These are phyloP conservation scores for Clitocybe nebularis DNA, from an alignment of 1,284 basidiomycete species.

Conservation along the genomic window DNA sequence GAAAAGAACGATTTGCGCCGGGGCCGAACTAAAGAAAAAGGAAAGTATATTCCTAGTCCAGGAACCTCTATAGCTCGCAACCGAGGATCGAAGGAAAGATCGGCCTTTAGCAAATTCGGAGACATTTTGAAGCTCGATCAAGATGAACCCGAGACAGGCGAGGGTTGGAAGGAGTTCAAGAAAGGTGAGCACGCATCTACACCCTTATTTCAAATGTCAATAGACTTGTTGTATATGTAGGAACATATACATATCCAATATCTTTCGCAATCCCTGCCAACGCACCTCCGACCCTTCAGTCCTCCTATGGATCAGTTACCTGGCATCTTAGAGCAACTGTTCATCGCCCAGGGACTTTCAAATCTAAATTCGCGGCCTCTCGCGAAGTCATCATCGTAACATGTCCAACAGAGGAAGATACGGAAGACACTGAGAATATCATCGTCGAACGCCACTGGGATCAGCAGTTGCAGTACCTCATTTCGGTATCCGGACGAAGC, in stretches of 20 bases:
- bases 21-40: slow-evolving; percentile 19
- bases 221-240: slow-evolving; percentile 34
- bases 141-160: slow-evolving; percentile 42
- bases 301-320: slow-evolving; percentile 74
- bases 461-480: slow-evolving; percentile 80
- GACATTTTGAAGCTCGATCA: slow-evolving; percentile 41
- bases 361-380: slow-evolving; percentile 65
- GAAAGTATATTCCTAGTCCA: slow-evolving; percentile 2
- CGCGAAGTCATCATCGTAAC: slow-evolving; percentile 79
- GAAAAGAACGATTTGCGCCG: slow-evolving; percentile 12
- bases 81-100: slow-evolving; percentile 24
- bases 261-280: slow-evolving; percentile 83
- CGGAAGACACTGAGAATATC: slow-evolving; percentile 79
- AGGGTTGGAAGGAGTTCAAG: slow-evolving; percentile 88
- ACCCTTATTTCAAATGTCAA: neutral
- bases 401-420: slow-evolving; percentile 74
- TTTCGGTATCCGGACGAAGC: slow-evolving; percentile 77
- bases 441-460: slow-evolving; percentile 93
- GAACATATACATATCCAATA: slow-evolving; percentile 94
- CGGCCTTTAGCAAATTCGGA: slow-evolving; percentile 29
- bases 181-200: slow-evolving; percentile 52
- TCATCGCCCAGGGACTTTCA: slow-evolving; percentile 81
- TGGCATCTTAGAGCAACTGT: slow-evolving; percentile 86
- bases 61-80: slow-evolving; percentile 13
- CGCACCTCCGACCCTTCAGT: slow-evolving; percentile 78